phyloP scores from a whole-genome alignment of 2,329 filamentous ascomycete genomes.

The Verticillium tricorpus region DNA sequence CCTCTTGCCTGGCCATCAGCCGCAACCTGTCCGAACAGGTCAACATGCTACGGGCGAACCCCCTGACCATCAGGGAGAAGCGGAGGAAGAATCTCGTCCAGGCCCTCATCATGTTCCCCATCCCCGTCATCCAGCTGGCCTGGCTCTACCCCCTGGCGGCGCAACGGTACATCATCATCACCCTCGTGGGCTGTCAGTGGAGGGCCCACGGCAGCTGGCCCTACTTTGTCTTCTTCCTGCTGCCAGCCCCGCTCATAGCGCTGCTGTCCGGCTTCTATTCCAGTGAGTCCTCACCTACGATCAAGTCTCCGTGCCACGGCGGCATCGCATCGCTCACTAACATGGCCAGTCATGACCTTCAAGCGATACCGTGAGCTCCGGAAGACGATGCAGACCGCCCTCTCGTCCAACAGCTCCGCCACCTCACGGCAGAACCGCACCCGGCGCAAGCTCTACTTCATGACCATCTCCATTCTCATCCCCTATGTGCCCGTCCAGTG shows the following conservation, averaged over 20 bases:
- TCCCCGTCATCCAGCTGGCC: slow-evolving; percentile 44
- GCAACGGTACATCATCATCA: slow-evolving; percentile 44
- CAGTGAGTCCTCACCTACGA: slow-evolving; percentile 29
- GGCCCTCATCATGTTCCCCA: slow-evolving; percentile 49
- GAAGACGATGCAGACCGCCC: slow-evolving; percentile 31
- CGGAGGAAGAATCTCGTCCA: slow-evolving; percentile 39
- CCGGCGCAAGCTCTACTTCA: slow-evolving; percentile 49
- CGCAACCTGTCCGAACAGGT: slow-evolving; percentile 48
- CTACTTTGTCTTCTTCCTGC: slow-evolving; percentile 41
- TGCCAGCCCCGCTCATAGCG: slow-evolving; percentile 39
- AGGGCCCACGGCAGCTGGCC: slow-evolving; percentile 41
- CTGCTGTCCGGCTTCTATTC: slow-evolving; percentile 41
- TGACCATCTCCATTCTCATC: slow-evolving; percentile 46
- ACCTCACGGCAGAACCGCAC: slow-evolving; percentile 40
- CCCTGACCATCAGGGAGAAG: slow-evolving; percentile 35
- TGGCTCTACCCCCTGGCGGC: slow-evolving; percentile 43
- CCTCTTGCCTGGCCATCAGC: slow-evolving; percentile 51
- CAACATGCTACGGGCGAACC: slow-evolving; percentile 34
- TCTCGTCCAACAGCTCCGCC: slow-evolving; percentile 35
- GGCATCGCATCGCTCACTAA: slow-evolving; percentile 1
- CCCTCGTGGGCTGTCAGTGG: slow-evolving; percentile 45
- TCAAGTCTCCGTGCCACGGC: no score
- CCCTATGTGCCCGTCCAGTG: slow-evolving; percentile 46
- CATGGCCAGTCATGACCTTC: slow-evolving; percentile 38
- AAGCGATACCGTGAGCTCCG: slow-evolving; percentile 42